Conservation (phyloP, 352 stramenopile species). For the Phytophthora sojae region DNA sequence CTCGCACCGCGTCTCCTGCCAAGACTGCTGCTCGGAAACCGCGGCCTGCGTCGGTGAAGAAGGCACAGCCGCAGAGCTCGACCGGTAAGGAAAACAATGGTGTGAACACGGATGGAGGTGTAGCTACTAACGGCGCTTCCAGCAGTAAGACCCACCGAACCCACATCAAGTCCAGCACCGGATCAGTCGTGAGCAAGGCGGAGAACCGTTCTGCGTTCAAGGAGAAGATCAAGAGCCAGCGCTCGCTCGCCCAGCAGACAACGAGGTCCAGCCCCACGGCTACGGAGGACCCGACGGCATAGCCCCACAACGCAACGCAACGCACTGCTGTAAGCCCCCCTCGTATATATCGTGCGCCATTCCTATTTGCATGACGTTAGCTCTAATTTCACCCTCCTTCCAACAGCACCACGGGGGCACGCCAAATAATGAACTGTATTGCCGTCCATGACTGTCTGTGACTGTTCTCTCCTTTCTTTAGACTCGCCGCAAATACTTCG, state of each 20-base stretch:
- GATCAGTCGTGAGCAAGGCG: slow-evolving; percentile 35
- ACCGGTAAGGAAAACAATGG: slow-evolving; percentile 47
- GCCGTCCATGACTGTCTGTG: background rate
- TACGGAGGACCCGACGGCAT: slow-evolving; percentile 15
- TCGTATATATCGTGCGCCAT: slow-evolving; percentile 33
- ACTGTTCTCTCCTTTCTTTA: background rate
- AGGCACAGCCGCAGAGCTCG: slow-evolving; percentile 13
- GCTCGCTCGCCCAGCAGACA: slow-evolving; percentile 14
- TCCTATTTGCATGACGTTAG: slow-evolving; percentile 34
- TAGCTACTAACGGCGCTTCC: slow-evolving; percentile 27
- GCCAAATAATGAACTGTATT: slow-evolving; percentile 30
- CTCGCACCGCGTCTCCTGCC: slow-evolving; percentile 22
- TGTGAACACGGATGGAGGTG: slow-evolving; percentile 18
- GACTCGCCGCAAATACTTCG: background rate
- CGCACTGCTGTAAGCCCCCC: slow-evolving; percentile 6
- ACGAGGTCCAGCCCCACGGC: slow-evolving; percentile 2
- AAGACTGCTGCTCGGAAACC: slow-evolving; percentile 18
- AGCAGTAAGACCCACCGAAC: slow-evolving; percentile 37
- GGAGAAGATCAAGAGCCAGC: slow-evolving; percentile 49
- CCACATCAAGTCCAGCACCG: slow-evolving; percentile 37
- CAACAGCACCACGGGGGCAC: slow-evolving; percentile 13
- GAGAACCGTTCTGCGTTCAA: slow-evolving; percentile 47
- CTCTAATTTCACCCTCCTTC: slow-evolving; percentile 19
- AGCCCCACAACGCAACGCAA: slow-evolving; percentile 4
- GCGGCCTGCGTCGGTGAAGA: slow-evolving; percentile 32